Evolutionary conservation across 495 filamentous ascomycete species (phyloP), one percentile per base, ranked within the genome.

Genomic region (Aspergillus sclerotiicarbonarius): DNA sequence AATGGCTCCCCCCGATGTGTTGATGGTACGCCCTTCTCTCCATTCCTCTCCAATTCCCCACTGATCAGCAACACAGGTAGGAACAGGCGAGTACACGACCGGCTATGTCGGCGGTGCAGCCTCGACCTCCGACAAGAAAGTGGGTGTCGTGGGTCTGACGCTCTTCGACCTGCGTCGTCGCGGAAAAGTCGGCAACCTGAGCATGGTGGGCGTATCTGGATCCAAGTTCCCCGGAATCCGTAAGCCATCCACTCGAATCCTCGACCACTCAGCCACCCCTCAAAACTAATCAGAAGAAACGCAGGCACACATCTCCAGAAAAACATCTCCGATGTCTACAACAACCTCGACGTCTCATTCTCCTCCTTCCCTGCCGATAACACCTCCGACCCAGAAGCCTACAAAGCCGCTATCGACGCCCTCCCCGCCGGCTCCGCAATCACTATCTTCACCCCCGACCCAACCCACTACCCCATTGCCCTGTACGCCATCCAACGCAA

Each of bases 381-480:
- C 57, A 71, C 78, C 54, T 73, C 67, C 44, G 91, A 97, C 63
- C 82, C 91, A 4, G 85, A 92, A 39, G 84, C 92, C 29, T 97
- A 96, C 82, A 96, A 95, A 71, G 68, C 82, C 7, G 92, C 92
- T 53, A 96, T 97, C 67, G 90, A 97, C 69, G 85, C 87, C 20
- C 80, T 97, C 37, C 82, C 84, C 43, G 83, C 86, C 7, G 92
- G 91, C 52, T 90, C 90, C 58, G 92, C 91, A 51, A 93, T 97
- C 74, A 97, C 92, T 9, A 96, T 97, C 72, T 97, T 97, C 82
- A 96, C 92, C 3, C 92, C 92, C 0, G 92, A 97, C 69, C 87
- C 90, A 1, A 96, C 92, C 2, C 92, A 97, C 71, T 96, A 86
- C 71, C 89, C 90, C n/a, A 96, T 97, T 64, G 92, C 92, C 3